These are phyloP conservation scores for Mucor velutinosus DNA, from an alignment of 371 early-diverging fungal genomes.

Conservation along the genomic window DNA sequence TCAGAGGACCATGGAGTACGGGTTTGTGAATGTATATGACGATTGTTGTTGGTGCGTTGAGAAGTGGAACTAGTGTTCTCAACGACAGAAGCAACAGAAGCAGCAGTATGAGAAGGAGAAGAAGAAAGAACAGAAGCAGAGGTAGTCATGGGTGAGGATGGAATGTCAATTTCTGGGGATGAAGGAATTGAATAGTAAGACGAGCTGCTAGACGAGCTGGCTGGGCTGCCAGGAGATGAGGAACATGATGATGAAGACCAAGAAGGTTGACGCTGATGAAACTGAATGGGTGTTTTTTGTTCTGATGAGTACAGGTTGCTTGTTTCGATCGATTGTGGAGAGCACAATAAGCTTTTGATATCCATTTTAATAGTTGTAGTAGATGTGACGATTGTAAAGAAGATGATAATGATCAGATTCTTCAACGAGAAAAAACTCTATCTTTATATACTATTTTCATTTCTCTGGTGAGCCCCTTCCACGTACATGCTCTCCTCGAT, in stretches of 20 bases:
- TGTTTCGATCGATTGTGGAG: not conserved
- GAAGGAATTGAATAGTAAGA: slow-evolving; percentile 13
- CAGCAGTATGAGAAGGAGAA: slow-evolving; percentile 12
- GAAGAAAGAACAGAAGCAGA: slow-evolving; percentile 16
- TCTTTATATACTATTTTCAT: slow-evolving; percentile 3
- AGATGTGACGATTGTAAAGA: not conserved
- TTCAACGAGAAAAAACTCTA: slow-evolving; percentile 1
- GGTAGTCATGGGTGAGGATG: slow-evolving; percentile 2
- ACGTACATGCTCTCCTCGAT: slow-evolving; percentile 4
- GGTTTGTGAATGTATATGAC: slow-evolving; percentile 12
- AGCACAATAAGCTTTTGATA: slow-evolving; percentile 23
- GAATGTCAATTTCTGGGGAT: slow-evolving; percentile 15
- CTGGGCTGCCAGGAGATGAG: slow-evolving; percentile 14
- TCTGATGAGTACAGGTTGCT: not conserved
- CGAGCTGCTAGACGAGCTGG: slow-evolving; percentile 5
- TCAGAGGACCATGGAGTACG: slow-evolving; percentile 27
- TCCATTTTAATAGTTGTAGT: slow-evolving; percentile 9
- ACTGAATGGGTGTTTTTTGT: not conserved
- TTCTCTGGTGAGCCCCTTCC: not conserved
- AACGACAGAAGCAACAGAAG: not conserved
- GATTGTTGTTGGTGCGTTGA: slow-evolving; percentile 24
- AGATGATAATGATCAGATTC: not conserved
- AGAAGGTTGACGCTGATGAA: slow-evolving; percentile 10
- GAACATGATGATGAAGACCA: slow-evolving; percentile 12
- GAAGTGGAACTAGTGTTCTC: not conserved